A percentile compares a stretch with the other conserved stretches of the same genome.
Evolutionary conservation across 495 filamentous ascomycete species (phyloP).

Genomic region (Aspergillus incahuasiensis): DNA sequence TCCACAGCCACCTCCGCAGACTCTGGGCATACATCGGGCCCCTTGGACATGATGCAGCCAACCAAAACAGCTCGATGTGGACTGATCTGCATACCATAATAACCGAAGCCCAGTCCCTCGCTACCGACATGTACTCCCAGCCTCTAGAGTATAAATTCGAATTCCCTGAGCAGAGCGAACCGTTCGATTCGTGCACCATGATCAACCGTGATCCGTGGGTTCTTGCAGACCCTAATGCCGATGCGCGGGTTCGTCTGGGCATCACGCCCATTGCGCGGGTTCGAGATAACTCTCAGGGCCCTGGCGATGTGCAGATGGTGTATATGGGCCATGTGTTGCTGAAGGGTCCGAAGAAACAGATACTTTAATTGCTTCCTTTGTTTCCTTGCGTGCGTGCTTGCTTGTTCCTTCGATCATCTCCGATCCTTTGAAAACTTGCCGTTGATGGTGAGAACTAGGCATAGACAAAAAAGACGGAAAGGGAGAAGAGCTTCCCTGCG

Average conservation of each 20-base stretch:
- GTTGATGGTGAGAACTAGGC: background rate
- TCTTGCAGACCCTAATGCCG: slow-evolving; percentile 5
- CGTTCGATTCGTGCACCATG: slow-evolving; percentile 28
- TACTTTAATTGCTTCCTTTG: background rate
- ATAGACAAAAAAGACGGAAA: background rate
- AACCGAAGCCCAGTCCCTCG: slow-evolving; percentile 23
- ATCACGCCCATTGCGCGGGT: slow-evolving; percentile 15
- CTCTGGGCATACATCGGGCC: slow-evolving; percentile 21
- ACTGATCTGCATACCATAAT: slow-evolving; percentile 17
- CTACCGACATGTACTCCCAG: slow-evolving; percentile 19
- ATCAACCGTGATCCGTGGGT: slow-evolving; percentile 19
- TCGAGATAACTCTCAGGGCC: slow-evolving; percentile 10
- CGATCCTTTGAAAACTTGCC: background rate
- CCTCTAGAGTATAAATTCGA: slow-evolving; percentile 21
- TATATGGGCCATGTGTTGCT: slow-evolving; percentile 15
- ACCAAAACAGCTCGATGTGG: slow-evolving; percentile 13
- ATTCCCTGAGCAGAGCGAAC: slow-evolving; percentile 22
- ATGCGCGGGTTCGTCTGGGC: slow-evolving; percentile 13
- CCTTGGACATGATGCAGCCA: slow-evolving; percentile 12
- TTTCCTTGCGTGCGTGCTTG: too few species aligned
- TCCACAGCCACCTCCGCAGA: slow-evolving; percentile 7
- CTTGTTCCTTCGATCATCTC: background rate
- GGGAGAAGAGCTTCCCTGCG: background rate
- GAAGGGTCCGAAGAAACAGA: slow-evolving; percentile 7
- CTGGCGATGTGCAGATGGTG: slow-evolving; percentile 10